Evolutionary conservation across 441 rosid genomes (phyloP), one percentile per base, ranked within the genome.

Genomic region (Jatropha podagrica): DNA sequence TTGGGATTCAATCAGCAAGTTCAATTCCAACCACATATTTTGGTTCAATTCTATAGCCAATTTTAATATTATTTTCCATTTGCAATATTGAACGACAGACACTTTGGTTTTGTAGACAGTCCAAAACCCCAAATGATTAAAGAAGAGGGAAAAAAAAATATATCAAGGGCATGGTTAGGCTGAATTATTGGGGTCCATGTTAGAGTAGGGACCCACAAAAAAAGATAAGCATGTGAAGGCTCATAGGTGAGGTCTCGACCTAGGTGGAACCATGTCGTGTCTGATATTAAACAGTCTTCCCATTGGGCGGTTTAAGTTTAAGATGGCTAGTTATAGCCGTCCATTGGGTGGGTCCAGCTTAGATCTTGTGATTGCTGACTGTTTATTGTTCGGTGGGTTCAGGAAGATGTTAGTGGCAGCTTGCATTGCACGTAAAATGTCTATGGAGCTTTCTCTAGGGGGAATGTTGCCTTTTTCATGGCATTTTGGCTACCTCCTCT

Each of bases 201-300:
- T 4, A 3, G 0, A 17, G 15, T 5, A 0, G 42, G 79, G 65
- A 4, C 79, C 76, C 75, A 37, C 68, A 3, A 2, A 10, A 15
- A 15, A 32, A 32, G 72, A 49, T 6, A 20, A 13, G 38, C 65
- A 61, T 10, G 65, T 71, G 51, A 68, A 73, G 59, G 15, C 46
- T n/a, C 42, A 44, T 12, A 12, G 14, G 65, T 23, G 0, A 54
- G 15, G 23, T 55, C 60, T 18, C 12, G n/a, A 7, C 81, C 51
- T 10, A 65, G 63, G 78, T 70, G 80, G 78, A 79, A 38, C 64
- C 76, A 37, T 40, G 82, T 76, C 80, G 55, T 61, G 74, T 46
- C 58, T 51, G 54, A 59, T 41, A 26, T 54, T 6, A 40, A 42
- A 46, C 51, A 20, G 15, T 4, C 38, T 23, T 59, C 15, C 38